Conservation (phyloP, 2,329 filamentous ascomycete species). For the Apiospora sp. region DNA sequence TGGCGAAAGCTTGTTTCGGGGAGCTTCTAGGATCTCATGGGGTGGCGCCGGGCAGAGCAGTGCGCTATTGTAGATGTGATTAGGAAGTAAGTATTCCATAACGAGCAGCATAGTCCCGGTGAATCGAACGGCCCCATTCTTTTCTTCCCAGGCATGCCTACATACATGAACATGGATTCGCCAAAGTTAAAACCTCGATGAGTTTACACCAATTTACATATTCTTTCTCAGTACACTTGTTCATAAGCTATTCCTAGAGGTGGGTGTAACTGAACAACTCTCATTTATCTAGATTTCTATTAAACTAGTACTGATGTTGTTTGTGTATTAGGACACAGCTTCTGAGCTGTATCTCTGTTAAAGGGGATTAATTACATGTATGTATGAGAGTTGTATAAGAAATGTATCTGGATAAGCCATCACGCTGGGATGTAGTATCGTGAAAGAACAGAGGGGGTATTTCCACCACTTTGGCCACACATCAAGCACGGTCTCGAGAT, state of each 20-base stretch:
- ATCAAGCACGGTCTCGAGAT: not conserved
- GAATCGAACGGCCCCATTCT: too few relatives aligned
- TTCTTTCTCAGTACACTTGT: not conserved
- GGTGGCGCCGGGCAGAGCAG: not conserved
- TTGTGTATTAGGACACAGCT: not conserved
- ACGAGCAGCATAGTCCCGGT: too few relatives aligned
- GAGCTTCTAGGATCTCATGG: not conserved
- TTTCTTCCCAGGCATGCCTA: too few relatives aligned
- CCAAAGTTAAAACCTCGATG: too few relatives aligned
- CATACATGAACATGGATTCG: too few relatives aligned
- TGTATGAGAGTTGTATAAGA: not conserved
- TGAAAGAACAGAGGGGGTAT: not conserved
- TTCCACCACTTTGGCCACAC: not conserved
- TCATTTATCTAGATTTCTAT: not conserved
- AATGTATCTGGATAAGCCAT: not conserved
- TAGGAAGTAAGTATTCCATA: not conserved
- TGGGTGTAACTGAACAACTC: not conserved
- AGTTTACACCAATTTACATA: too few relatives aligned
- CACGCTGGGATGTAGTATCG: not conserved
- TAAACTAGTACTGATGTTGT: not conserved
- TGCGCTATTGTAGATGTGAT: not conserved
- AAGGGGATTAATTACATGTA: not conserved
- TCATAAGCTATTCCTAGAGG: not conserved
- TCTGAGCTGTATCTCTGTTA: not conserved
- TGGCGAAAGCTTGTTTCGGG: not conserved